phyloP scores from a whole-genome alignment of 164 flowering plant species.

The Kingdonia uniflora region DNA sequence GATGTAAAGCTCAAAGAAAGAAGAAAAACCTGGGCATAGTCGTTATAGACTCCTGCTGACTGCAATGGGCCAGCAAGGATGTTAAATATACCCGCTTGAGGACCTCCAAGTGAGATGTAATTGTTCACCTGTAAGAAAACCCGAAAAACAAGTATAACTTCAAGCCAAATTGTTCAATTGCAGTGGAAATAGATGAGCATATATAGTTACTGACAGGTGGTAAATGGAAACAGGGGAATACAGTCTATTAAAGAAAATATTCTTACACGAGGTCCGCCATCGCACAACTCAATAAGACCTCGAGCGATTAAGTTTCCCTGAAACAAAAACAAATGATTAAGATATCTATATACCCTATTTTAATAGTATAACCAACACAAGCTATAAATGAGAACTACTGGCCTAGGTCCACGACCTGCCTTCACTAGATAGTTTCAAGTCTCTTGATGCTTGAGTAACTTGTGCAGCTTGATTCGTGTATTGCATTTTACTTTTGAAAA shows the following conservation, averaged over 20 bases:
- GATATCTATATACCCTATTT: background rate
- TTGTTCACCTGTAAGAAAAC: constrained; percentile 56
- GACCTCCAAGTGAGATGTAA: constrained; percentile 77
- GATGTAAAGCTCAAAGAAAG: background rate
- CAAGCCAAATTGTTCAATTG: background rate
- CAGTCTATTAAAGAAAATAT: background rate
- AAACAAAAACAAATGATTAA: constrained; percentile 8
- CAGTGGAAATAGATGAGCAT: background rate
- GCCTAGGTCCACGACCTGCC: too few relatives aligned
- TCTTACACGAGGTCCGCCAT: constrained; percentile 80
- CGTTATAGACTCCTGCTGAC: constrained; percentile 56
- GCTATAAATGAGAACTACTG: too few relatives aligned
- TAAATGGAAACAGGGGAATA: too few relatives aligned
- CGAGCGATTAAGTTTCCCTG: constrained; percentile 89
- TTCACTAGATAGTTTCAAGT: too few relatives aligned
- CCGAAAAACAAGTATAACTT: constrained; percentile 2
- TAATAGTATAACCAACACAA: too few relatives aligned
- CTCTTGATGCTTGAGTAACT: too few relatives aligned
- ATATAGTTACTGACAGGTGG: too few relatives aligned
- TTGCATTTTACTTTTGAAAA: too few relatives aligned
- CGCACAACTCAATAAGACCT: constrained; percentile 81
- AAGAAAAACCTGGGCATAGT: constrained; percentile 62
- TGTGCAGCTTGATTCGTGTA: too few relatives aligned
- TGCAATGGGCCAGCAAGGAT: too few relatives aligned
- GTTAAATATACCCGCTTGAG: constrained; percentile 99